phyloP scores from a whole-genome alignment of 1,139 yeast genomes.

The Geotrichum klebahnii region DNA sequence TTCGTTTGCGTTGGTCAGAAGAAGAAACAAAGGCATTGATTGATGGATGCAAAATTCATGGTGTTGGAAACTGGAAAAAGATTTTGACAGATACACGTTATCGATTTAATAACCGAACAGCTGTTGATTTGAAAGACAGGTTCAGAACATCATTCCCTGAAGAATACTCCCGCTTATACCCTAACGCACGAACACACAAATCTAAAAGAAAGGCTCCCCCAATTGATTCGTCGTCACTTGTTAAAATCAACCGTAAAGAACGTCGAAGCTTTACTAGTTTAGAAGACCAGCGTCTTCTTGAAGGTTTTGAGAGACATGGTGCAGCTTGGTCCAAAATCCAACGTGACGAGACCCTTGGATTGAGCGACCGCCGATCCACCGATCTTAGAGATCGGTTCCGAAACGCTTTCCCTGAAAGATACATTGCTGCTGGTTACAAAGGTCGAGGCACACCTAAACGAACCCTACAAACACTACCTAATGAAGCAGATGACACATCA shows the following conservation, averaged over 20 bases:
- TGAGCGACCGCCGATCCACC: constrained; percentile 42
- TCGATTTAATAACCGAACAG: constrained; percentile 44
- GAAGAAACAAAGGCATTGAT: constrained; percentile 43
- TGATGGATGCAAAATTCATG: constrained; percentile 44
- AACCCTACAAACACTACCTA: constrained; percentile 18
- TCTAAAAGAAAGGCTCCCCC: constrained; percentile 31
- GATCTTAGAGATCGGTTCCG: constrained; percentile 46
- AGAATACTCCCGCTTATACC: constrained; percentile 44
- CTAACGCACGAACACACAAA: constrained; percentile 45
- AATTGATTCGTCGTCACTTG: constrained; percentile 28
- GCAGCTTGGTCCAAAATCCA: constrained; percentile 85
- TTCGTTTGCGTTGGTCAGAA: constrained; percentile 43
- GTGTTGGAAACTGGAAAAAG: constrained; percentile 49
- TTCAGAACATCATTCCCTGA: constrained; percentile 46
- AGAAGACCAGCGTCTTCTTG: constrained; percentile 68
- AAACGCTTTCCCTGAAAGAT: constrained; percentile 45
- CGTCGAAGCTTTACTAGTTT: constrained; percentile 53
- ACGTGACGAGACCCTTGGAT: constrained; percentile 40
- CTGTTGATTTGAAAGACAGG: constrained; percentile 43
- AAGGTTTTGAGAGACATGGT: constrained; percentile 70
- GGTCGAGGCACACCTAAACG: constrained; percentile 31
- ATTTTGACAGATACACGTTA: constrained; percentile 42
- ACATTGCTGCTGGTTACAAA: constrained; percentile 45
- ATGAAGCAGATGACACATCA: constrained; percentile 19
- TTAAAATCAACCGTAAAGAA: constrained; percentile 44